Conservation (phyloP, 2,329 filamentous ascomycete species). For the Microthyrium microscopicum region DNA sequence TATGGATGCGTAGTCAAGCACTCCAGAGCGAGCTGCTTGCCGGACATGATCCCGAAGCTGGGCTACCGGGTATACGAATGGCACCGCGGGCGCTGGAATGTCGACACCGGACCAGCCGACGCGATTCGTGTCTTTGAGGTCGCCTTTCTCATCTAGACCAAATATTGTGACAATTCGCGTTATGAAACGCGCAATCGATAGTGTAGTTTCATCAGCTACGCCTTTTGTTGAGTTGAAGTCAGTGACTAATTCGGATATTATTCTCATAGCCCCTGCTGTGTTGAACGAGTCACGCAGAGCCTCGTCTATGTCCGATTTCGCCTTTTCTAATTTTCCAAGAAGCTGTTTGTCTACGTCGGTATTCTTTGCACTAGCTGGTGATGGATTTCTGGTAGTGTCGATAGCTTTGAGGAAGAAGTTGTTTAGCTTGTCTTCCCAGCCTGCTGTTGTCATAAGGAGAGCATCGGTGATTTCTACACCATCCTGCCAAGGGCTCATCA, state of each 20-base stretch:
- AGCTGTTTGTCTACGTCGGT: conserved; percentile 24
- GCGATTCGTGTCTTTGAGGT: conserved; percentile 22
- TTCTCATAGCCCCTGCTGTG: conserved; percentile 61
- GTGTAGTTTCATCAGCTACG: conserved; percentile 30
- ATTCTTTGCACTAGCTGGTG: not conserved
- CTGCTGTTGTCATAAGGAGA: conserved; percentile 54
- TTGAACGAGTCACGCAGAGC: conserved; percentile 77
- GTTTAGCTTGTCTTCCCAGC: conserved; percentile 67
- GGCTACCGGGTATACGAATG: conserved; percentile 43
- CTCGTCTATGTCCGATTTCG: conserved; percentile 40
- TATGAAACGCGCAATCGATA: conserved; percentile 55
- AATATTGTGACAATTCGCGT: conserved; percentile 74
- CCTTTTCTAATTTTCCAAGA: conserved; percentile 30
- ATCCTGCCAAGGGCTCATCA: conserved; percentile 79
- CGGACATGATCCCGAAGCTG: conserved; percentile 41
- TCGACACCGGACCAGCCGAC: conserved; percentile 52
- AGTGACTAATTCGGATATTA: conserved; percentile 63
- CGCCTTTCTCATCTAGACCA: conserved; percentile 49
- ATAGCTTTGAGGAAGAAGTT: conserved; percentile 48
- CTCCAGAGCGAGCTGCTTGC: conserved; percentile 29
- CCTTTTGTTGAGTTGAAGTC: conserved; percentile 50
- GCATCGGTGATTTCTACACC: conserved; percentile 81
- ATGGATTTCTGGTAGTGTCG: conserved; percentile 27
- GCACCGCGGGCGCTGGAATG: conserved; percentile 40
- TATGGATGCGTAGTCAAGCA: conserved; percentile 1